Evolutionary conservation across 352 stramenopile genomes (phyloP), one percentile per base, ranked within the genome.

Genomic region (Plasmopara halstedii): DNA sequence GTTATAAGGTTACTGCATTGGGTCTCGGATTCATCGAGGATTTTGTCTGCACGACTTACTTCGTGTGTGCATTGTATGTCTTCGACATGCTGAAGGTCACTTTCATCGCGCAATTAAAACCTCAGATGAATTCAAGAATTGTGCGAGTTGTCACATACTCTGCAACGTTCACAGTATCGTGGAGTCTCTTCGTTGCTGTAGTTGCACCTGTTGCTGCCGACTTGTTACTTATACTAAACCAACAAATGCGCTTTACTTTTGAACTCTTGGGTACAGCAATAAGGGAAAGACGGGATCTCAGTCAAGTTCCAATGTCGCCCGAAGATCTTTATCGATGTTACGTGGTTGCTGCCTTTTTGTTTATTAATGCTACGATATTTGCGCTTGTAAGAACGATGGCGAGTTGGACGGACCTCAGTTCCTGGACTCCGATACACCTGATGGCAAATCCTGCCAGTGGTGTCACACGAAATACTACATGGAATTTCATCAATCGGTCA

Each of bases 201-300:
- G 35, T 73, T 8, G 26, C 50, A 2, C 63, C 64, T 3, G 65
- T 75, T 31, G 44, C 50, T 6, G 51, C 56, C 2, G 67, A 80
- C 40, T 42, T 65, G 49, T 15, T 76, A 38, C 48, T 78, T 14
- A 36, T 80, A 15, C 46, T 64, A 2, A 62, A 56, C 2, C 56
- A 56, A 0, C 32, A 70, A 11, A 60, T 65, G 40, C 58, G 70
- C 8, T 70, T 78, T 43, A 67, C 62, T 33, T 56, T 71, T 10
- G 64, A 67, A 13, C 59, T 67, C 0, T 31, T 60, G 22, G 48
- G 42, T 5, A 62, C 53, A 27, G 33, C 57, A 23, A 46, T 57
- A 8, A 29, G 48, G 56, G 46, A 67, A 61, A 32, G 48, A 40
- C n/a, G 62, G 23, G 59, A 70, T 40, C 42, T 66, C 11, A 64